Percentiles rank a stretch among this genome's conserved stretches.
phyloP scores from a whole-genome alignment of 2,329 filamentous ascomycete genomes.

The Hypoxylon sp. region DNA sequence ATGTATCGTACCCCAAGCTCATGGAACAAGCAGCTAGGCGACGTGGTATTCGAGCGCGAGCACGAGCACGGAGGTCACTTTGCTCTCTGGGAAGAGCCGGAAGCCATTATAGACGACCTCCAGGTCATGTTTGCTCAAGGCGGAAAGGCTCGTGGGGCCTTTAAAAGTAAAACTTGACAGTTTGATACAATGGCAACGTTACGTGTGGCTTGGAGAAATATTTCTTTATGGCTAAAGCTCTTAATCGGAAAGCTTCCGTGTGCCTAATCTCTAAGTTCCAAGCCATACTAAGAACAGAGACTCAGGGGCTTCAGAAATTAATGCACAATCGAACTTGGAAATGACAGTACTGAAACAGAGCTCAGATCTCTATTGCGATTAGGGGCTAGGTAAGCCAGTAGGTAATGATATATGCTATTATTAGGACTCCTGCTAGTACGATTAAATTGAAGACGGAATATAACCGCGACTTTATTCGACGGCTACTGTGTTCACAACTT shows the following conservation, averaged over 20 bases:
- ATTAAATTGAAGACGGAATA: background rate
- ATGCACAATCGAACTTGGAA: too few relatives aligned
- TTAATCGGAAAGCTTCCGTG: background rate
- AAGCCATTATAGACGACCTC: conserved; percentile 28
- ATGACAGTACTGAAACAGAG: too few relatives aligned
- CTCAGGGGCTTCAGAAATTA: too few relatives aligned
- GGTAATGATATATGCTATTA: too few relatives aligned
- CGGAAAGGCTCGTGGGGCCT: conserved; percentile 8
- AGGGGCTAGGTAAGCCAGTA: too few relatives aligned
- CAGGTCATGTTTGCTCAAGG: conserved; percentile 26
- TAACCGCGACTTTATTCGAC: background rate
- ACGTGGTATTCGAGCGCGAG: conserved; percentile 37
- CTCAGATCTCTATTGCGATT: too few relatives aligned
- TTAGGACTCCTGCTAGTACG: background rate
- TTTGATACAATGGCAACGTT: background rate
- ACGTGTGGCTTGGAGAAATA: background rate
- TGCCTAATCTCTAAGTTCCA: background rate
- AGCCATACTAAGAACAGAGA: too few relatives aligned
- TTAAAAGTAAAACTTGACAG: background rate
- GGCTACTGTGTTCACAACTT: conserved; percentile 6
- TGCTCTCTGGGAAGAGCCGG: conserved; percentile 29
- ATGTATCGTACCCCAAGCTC: conserved; percentile 21
- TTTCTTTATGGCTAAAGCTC: background rate
- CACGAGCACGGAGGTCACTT: conserved; percentile 37
- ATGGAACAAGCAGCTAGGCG: conserved; percentile 36